A percentile compares a stretch with the other conserved stretches of the same genome.
These are phyloP conservation scores for Vaccinium darrowii DNA, from an alignment of 148 eudicot species.

Conservation along the genomic window DNA sequence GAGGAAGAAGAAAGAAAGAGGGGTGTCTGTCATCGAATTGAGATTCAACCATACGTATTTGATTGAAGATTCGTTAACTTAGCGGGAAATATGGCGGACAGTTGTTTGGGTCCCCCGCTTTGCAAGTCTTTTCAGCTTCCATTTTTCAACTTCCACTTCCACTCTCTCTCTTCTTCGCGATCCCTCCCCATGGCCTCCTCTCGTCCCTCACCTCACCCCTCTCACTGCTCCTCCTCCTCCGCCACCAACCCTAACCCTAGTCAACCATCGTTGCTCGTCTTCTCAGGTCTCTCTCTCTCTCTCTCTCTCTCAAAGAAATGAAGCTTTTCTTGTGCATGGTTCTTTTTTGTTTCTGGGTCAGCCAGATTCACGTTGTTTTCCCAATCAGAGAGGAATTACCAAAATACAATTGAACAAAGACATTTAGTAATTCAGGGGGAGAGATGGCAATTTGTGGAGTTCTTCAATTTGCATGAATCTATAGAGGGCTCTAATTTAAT, in stretches of 20 bases:
- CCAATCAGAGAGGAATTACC: background rate
- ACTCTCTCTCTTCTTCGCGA: conserved; percentile 5
- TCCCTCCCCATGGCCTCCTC: conserved; percentile 16
- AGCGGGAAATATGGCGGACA: conserved; percentile 37
- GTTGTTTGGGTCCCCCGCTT: conserved; percentile 28
- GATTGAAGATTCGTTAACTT: background rate
- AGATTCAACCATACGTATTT: background rate
- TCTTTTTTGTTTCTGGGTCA: background rate
- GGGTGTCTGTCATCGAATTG: background rate
- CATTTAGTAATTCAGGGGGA: background rate
- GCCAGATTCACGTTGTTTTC: background rate
- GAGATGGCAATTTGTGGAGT: background rate
- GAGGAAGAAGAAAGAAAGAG: too few species aligned
- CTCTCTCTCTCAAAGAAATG: background rate
- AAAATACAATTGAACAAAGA: background rate
- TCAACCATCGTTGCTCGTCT: conserved; percentile 69
- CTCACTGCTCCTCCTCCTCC: conserved; percentile 31
- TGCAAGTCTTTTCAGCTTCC: conserved; percentile 16
- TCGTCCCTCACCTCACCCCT: conserved; percentile 7
- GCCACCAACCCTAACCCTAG: conserved; percentile 7
- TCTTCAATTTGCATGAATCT: background rate
- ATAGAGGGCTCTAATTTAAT: background rate
- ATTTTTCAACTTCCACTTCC: background rate
- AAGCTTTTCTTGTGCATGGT: background rate
- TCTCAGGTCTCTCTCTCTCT: conserved; percentile 49